A percentile compares a stretch with the other conserved stretches of the same genome.
phyloP scores from a whole-genome alignment of 257 asterid genomes.

The Salvia hispanica region DNA sequence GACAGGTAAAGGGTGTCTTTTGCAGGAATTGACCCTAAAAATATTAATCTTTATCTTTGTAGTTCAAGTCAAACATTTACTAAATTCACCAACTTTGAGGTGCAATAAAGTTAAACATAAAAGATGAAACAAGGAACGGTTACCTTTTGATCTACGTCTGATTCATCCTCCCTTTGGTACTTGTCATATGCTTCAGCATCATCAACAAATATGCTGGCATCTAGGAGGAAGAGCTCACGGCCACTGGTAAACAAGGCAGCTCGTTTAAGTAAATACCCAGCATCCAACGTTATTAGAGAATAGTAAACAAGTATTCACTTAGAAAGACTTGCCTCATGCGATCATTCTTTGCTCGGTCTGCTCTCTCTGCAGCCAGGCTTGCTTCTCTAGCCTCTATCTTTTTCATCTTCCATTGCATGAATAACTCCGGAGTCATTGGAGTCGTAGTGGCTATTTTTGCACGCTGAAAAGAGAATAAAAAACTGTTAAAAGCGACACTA shows the following conservation, averaged over 20 bases:
- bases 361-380: slow-evolving; percentile 75
- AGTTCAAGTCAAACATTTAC: background rate
- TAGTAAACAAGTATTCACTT: background rate
- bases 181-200: slow-evolving; percentile 80
- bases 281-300: background rate
- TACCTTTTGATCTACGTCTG: slow-evolving; percentile 52
- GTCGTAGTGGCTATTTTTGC: slow-evolving; percentile 69
- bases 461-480: slow-evolving; percentile 55
- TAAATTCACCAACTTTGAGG: slow-evolving; percentile 13
- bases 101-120: slow-evolving; percentile 10
- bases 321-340: slow-evolving; percentile 76
- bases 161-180: slow-evolving; percentile 64
- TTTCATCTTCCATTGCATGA: slow-evolving; percentile 84
- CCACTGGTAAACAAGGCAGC: slow-evolving; percentile 55
- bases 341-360: slow-evolving; percentile 97
- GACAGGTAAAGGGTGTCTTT: too few species aligned
- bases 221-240: slow-evolving; percentile 84
- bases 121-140: slow-evolving; percentile 10
- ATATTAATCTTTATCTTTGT: too few species aligned
- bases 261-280: slow-evolving; percentile 27
- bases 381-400: slow-evolving; percentile 86
- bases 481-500: slow-evolving; percentile 26
- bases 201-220: slow-evolving; percentile 80
- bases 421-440: slow-evolving; percentile 83
- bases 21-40: too few species aligned